phyloP scores from a whole-genome alignment of 2,329 filamentous ascomycete species.

The Arthrobotrys iridis region DNA sequence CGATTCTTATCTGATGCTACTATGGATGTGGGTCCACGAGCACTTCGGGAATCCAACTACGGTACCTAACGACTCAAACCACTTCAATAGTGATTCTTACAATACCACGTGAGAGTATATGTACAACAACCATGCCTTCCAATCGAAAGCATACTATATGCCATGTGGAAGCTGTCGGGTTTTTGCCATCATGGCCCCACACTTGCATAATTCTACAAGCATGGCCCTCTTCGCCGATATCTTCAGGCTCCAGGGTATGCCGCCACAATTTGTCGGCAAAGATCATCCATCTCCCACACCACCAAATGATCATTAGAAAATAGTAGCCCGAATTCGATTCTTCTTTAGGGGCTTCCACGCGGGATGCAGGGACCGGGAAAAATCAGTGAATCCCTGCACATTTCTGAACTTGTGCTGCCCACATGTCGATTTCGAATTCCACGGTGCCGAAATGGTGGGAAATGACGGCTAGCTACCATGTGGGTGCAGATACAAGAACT shows the following conservation, averaged over 20 bases:
- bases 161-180: background rate
- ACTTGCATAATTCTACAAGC: slow-evolving; percentile 33
- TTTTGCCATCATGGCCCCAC: slow-evolving; percentile 26
- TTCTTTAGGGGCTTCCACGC: slow-evolving; percentile 51
- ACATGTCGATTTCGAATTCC: slow-evolving; percentile 25
- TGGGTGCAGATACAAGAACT: slow-evolving; percentile 5
- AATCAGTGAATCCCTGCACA: slow-evolving; percentile 33
- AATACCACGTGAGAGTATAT: too few relatives aligned
- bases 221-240: slow-evolving; percentile 33
- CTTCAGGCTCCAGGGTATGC: slow-evolving; percentile 36
- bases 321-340: slow-evolving; percentile 29
- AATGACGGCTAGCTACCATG: slow-evolving; percentile 19
- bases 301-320: slow-evolving; percentile 10
- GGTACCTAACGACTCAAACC: too few relatives aligned
- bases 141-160: background rate
- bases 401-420: slow-evolving; percentile 23
- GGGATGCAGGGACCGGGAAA: slow-evolving; percentile 42
- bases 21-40: slow-evolving; percentile 24
- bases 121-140: too few relatives aligned
- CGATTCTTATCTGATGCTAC: slow-evolving; percentile 32
- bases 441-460: slow-evolving; percentile 25
- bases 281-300: background rate
- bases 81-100: too few relatives aligned
- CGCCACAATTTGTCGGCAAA: slow-evolving; percentile 9
- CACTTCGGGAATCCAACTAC: too few relatives aligned